Evolutionary conservation across 2,329 filamentous ascomycete species (phyloP).

Genomic region (Penicillium concentricum): DNA sequence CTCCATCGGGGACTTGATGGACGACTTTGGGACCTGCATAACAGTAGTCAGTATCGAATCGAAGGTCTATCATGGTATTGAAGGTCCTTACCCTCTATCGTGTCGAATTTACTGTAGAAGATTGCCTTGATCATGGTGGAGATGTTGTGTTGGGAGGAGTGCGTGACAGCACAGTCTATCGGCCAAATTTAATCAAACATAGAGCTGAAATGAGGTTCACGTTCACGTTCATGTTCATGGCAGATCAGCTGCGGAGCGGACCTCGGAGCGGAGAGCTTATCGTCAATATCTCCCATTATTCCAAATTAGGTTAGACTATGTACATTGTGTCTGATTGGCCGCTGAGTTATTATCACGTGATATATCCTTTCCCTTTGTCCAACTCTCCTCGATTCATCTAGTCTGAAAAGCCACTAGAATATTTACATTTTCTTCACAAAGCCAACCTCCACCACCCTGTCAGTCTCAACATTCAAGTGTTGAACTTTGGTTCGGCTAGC

Average conservation of each 20-base stretch:
- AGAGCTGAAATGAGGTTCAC: neutral
- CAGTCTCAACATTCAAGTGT: no score
- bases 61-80: neutral
- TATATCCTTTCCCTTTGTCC: neutral
- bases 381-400: neutral
- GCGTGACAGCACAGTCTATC: neutral
- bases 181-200: neutral
- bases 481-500: no score
- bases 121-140: slow-evolving; percentile 60
- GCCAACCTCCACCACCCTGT: no score
- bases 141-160: slow-evolving; percentile 3
- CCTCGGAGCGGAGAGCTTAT: slow-evolving; percentile 11
- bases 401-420: no score
- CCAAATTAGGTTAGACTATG: neutral
- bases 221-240: neutral
- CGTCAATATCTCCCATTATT: neutral
- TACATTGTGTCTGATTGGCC: neutral
- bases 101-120: slow-evolving; percentile 67
- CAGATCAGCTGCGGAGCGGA: slow-evolving; percentile 7
- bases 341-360: neutral
- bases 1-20: slow-evolving; percentile 63
- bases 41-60: slow-evolving; percentile 7
- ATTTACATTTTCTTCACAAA: no score
- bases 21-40: slow-evolving; percentile 59
- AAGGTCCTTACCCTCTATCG: slow-evolving; percentile 49